Evolutionary conservation across 345 rosid genomes (phyloP).

Genomic region (Mercurialis annua): DNA sequence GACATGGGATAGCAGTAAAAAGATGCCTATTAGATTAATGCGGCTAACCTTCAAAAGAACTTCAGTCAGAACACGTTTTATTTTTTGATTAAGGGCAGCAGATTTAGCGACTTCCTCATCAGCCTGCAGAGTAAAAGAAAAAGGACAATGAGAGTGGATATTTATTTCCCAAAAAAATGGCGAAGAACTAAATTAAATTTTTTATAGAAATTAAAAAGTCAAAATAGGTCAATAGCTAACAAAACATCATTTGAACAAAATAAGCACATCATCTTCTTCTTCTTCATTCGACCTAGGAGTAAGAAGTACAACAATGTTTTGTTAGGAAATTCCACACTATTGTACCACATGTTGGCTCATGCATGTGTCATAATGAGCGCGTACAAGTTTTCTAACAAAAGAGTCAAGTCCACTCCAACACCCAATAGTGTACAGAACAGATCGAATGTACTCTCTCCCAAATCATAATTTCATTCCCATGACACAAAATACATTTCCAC

Average conservation of each 20-base stretch:
- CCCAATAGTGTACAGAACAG: not conserved
- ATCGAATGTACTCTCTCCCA: not conserved
- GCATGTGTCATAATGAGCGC: not conserved
- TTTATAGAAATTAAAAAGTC: not conserved
- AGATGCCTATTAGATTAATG: constrained; percentile 21
- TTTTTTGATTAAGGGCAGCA: constrained; percentile 80
- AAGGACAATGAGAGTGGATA: not conserved
- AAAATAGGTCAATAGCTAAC: not conserved
- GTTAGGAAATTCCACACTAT: not conserved
- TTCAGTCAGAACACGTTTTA: constrained; percentile 87
- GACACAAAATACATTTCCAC: not conserved
- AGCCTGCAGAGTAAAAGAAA: constrained; percentile 50
- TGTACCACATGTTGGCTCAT: not conserved
- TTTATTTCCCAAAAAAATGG: constrained; percentile 7
- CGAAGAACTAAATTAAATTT: not conserved
- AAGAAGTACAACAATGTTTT: not conserved
- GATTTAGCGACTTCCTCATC: constrained; percentile 66
- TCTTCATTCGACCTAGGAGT: too few species aligned
- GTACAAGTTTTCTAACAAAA: not conserved
- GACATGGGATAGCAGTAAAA: constrained; percentile 4
- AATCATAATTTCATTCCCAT: not conserved
- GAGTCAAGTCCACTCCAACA: not conserved
- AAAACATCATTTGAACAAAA: constrained; percentile 17
- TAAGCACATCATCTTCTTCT: too few species aligned
- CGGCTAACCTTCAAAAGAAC: constrained; percentile 79